These are phyloP conservation scores for Silene latifolia DNA, from an alignment of 148 eudicot genomes.

Conservation along the genomic window DNA sequence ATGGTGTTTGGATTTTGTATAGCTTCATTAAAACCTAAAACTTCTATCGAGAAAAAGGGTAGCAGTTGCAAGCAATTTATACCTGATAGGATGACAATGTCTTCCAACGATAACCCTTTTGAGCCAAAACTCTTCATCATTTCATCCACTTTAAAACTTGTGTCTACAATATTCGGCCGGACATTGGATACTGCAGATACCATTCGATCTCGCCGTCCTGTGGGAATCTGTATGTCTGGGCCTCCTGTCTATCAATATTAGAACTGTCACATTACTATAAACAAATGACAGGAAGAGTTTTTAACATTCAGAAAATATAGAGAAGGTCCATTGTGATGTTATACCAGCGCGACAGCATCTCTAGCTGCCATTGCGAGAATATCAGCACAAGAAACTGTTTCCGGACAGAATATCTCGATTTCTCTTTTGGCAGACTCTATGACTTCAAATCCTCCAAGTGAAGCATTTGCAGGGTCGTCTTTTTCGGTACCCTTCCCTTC, in stretches of 20 bases:
- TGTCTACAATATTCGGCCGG: slow-evolving; percentile 67
- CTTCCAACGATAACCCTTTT: slow-evolving; percentile 61
- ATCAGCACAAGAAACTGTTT: slow-evolving; percentile 72
- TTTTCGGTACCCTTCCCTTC: slow-evolving; percentile 60
- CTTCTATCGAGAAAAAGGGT: neutral
- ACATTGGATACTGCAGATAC: slow-evolving; percentile 49
- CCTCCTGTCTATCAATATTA: slow-evolving; percentile 50
- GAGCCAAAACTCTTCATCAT: slow-evolving; percentile 48
- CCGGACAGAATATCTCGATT: slow-evolving; percentile 64
- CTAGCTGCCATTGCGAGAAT: slow-evolving; percentile 67
- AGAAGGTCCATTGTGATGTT: neutral
- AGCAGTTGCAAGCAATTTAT: slow-evolving; percentile 12
- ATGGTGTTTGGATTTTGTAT: neutral
- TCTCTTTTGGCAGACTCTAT: slow-evolving; percentile 56
- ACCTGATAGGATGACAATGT: slow-evolving; percentile 78
- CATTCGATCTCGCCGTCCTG: slow-evolving; percentile 70
- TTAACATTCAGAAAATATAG: neutral
- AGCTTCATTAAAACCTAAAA: neutral
- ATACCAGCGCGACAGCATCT: slow-evolving; percentile 62
- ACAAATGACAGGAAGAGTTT: neutral
- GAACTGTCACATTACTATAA: neutral
- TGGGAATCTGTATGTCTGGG: slow-evolving; percentile 49
- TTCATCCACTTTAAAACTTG: slow-evolving; percentile 59
- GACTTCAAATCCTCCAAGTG: slow-evolving; percentile 65
- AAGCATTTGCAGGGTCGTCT: slow-evolving; percentile 59